phyloP scores from a whole-genome alignment of 2,329 filamentous ascomycete genomes.

The Bertia moriformis region DNA sequence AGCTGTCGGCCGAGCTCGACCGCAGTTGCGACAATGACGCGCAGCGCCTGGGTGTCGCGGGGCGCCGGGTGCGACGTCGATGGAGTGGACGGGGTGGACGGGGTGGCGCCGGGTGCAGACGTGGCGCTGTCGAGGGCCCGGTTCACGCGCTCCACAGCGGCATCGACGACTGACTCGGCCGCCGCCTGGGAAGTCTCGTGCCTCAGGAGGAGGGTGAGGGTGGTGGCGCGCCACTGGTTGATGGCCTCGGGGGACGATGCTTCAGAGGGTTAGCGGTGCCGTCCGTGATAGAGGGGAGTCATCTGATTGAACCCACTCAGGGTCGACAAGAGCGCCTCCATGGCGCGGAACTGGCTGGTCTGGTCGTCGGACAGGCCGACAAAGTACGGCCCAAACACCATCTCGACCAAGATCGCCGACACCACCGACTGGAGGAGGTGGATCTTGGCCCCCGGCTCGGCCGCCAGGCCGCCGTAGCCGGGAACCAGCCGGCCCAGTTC shows the following conservation, averaged over 20 bases:
- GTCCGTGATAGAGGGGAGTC: not conserved
- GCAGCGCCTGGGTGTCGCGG: slow-evolving; percentile 32
- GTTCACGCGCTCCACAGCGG: slow-evolving; percentile 30
- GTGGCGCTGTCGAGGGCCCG: slow-evolving; percentile 33
- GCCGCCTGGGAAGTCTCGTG: slow-evolving; percentile 30
- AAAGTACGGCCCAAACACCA: slow-evolving; percentile 47
- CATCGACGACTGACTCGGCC: slow-evolving; percentile 25
- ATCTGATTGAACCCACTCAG: slow-evolving; percentile 18
- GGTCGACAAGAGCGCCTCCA: slow-evolving; percentile 28
- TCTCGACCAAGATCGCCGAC: slow-evolving; percentile 42
- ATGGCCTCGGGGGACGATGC: slow-evolving; percentile 33
- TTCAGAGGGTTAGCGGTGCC: slow-evolving; percentile 4
- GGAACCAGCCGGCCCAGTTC: slow-evolving; percentile 35
- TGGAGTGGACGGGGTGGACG: not conserved
- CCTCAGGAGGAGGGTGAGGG: slow-evolving; percentile 41
- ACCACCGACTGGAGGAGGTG: slow-evolving; percentile 49
- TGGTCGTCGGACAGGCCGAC: slow-evolving; percentile 43
- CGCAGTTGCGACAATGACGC: slow-evolving; percentile 32
- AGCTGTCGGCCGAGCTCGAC: slow-evolving; percentile 41
- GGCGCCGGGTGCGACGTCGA: not conserved
- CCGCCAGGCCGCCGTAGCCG: slow-evolving; percentile 37
- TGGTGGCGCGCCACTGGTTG: slow-evolving; percentile 55
- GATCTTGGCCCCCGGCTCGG: slow-evolving; percentile 40
- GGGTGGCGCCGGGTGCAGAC: not conserved
- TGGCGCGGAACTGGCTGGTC: slow-evolving; percentile 29